phyloP scores from a whole-genome alignment of 148 eudicot species.

The Rhododendron williamsianum region DNA sequence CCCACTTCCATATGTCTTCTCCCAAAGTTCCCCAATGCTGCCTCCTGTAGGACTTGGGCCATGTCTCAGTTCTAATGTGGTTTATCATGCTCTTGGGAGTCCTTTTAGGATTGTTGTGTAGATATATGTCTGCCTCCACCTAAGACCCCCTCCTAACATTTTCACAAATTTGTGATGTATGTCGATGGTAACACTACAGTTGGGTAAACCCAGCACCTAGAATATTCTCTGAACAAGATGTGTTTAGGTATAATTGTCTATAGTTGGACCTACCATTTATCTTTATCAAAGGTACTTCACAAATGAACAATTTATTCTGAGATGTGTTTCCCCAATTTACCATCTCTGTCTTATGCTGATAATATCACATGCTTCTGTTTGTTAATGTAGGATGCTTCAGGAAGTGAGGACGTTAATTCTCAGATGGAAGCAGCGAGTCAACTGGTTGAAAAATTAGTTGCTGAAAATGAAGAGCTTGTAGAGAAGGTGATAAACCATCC shows the following conservation, averaged over 20 bases:
- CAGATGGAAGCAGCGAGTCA: slow-evolving; percentile 48
- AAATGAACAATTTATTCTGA: background rate
- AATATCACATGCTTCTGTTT: background rate
- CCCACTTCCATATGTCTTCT: background rate
- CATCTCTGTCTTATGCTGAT: background rate
- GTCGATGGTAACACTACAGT: background rate
- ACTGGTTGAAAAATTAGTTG: slow-evolving; percentile 51
- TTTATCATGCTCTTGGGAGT: background rate
- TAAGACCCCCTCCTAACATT: background rate
- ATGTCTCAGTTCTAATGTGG: background rate
- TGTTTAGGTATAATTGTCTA: background rate
- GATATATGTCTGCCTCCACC: background rate
- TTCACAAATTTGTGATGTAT: background rate
- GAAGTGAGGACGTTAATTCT: slow-evolving; percentile 36
- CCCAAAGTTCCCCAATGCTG: background rate
- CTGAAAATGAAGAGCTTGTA: slow-evolving; percentile 71
- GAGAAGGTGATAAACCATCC: slow-evolving; percentile 52
- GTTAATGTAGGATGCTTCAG: slow-evolving; percentile 29
- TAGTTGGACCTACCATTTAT: background rate
- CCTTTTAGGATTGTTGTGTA: background rate
- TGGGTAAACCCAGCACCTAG: background rate
- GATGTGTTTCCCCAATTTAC: background rate
- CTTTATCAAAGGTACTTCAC: background rate
- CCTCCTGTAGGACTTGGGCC: background rate
- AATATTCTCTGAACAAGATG: background rate